Base-by-base conservation (phyloP, 805 yeast species). In the Komagataella mondaviorum region DNA sequence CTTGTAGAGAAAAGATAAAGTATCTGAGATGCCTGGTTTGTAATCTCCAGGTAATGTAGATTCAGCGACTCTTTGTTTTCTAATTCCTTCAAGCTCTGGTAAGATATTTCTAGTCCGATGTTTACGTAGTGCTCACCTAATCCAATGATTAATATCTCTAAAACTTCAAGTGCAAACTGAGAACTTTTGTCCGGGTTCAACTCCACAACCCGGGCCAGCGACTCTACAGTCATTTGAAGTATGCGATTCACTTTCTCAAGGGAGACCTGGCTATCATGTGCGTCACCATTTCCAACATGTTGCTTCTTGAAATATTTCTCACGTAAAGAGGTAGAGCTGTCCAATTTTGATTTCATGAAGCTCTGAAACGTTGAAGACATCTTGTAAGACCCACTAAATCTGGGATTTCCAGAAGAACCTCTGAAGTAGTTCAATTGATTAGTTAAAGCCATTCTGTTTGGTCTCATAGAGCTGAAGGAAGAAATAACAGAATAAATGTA, bases 81-180 rank as follows among this genome's bases (percentile, higher is more conserved):
- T 51, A 16, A 59, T 50, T 12, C 65, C 56, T 6, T 63, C 65
- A 46, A 55, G 58, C 46, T 60, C 58, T 30, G 39, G 51, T 80
- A 85, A 1, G 88, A 73, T 3, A 81, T 78, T 57, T 88, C 96
- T 45, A 90, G 64, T 0, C 88, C 89, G 14, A 80, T 71, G 45
- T 86, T 89, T 47, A 89, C 75, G 59, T 86, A 88, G 2, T 83
- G 73, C 43, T 79, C 79, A 1, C 95, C 93, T 44, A 87, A 72
- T 51, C 84, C 88, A 48, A 78, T 72, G 20, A 88, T 64, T 50
- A 88, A 62, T 44, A 85, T 71, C 54, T 86, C 87, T 53, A 86
- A 70, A 12, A 90, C 64, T 54, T 81, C 89, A 47, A 79, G 66
- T 0, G 88, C 76, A 59, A 81, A 77, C 47, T 76, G 81, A 6